Base-by-base conservation (phyloP, 2,329 filamentous ascomycete species). In the Alternaria hordeiaustralica region DNA sequence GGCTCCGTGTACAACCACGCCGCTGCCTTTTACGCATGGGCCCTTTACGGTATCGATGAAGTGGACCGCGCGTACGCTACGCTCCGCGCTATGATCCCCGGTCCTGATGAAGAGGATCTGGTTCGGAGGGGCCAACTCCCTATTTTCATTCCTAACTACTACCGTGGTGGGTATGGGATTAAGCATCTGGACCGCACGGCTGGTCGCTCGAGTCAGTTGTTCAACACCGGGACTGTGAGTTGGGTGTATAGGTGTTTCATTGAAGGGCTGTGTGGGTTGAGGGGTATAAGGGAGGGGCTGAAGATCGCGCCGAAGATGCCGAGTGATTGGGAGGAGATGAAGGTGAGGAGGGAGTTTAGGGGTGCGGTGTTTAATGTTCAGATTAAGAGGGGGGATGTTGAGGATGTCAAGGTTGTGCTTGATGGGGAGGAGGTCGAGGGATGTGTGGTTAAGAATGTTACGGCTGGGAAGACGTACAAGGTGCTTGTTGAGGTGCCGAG, bases 1-100 rank as follows among this genome's bases (percentile, higher is more conserved):
- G 86, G 81, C 1, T 84, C 84, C 23, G 84, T 88, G 18, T 88
- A 88, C 74, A 88, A 87, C 78, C 86, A 88, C 72, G 86, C 86
- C 0, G 82, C 81, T 30, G 82, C 84, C 11, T 88, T 87, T 71
- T 88, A 87, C 74, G 81, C 85, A 51, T 84, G 86, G 79, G 83
- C 83, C 11, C 72, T 88, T 23, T 87, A 88, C 76, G 79, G 77
- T 23, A 81, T 87, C 64, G 82, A 81, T 21, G 79, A 87, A 64
- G 75, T 76, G 2, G 85, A 87, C 60, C 82, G 84, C 15, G 86
- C 86, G 1, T 87, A 83, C 72, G 76, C 74, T n/a, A 75, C 83
- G 3, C 78, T 88, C 12, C 82, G 86, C 2, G 83, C 85, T 67
- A 83, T 88, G 81, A 80, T 88, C 4, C 85, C 86, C 0, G 86